Percentiles rank a stretch among this genome's conserved stretches.
Evolutionary conservation across 257 asterid species (phyloP).

Genomic region (Catharanthus roseus): DNA sequence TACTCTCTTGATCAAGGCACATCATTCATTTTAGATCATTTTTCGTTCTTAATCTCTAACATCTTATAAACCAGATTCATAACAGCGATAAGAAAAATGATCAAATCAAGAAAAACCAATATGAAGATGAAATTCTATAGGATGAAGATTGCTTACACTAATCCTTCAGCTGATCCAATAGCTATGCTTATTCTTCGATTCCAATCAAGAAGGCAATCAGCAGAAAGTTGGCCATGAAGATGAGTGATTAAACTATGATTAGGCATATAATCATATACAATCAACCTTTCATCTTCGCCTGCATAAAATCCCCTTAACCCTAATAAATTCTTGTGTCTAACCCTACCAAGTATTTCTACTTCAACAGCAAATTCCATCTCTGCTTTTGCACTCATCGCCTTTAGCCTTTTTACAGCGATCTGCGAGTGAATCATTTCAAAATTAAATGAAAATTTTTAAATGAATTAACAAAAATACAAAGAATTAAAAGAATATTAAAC

Average conservation of each 20-base stretch:
- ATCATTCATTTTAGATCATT: too few species aligned
- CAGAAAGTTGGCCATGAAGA: constrained; percentile 63
- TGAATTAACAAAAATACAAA: neutral
- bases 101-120: too few species aligned
- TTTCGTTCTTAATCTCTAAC: too few species aligned
- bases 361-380: constrained; percentile 84
- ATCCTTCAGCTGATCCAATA: constrained; percentile 64
- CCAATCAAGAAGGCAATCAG: constrained; percentile 61
- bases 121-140: too few species aligned
- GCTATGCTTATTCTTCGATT: constrained; percentile 45
- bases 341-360: constrained; percentile 81
- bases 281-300: constrained; percentile 69
- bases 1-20: too few species aligned
- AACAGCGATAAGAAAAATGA: too few species aligned
- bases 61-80: too few species aligned
- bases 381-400: constrained; percentile 69
- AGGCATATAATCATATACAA: constrained; percentile 79
- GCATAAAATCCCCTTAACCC: constrained; percentile 75
- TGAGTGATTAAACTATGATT: constrained; percentile 73
- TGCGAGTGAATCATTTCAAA: too few species aligned
- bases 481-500: neutral
- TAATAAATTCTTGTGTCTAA: constrained; percentile 61
- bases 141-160: constrained; percentile 33
- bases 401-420: constrained; percentile 74
- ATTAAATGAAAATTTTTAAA: neutral